These are phyloP conservation scores for Asparagopsis taxiformis DNA, from an alignment of 31 red algal species.

Conservation along the genomic window DNA sequence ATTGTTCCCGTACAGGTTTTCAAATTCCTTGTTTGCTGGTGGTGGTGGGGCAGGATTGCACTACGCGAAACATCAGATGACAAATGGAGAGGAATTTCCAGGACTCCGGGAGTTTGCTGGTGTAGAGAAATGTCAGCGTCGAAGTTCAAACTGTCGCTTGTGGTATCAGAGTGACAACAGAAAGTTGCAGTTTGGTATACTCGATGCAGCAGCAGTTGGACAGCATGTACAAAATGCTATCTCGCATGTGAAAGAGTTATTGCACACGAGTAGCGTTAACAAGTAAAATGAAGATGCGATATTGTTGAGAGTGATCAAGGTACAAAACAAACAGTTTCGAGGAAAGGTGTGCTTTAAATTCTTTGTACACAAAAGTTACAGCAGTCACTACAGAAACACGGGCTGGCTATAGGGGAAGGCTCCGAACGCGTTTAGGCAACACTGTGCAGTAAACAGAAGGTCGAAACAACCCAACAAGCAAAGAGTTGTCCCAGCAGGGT, in stretches of 20 bases:
- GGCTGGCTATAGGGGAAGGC: too few relatives aligned
- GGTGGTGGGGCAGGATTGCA: slow-evolving; percentile 47
- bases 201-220: slow-evolving; percentile 16
- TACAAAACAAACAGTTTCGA: too few relatives aligned
- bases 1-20: slow-evolving; percentile 58
- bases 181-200: slow-evolving; percentile 6
- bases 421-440: too few relatives aligned
- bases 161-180: slow-evolving; percentile 35
- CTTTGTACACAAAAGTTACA: too few relatives aligned
- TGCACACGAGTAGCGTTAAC: too few relatives aligned
- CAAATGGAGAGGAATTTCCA: slow-evolving; percentile 16
- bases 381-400: too few relatives aligned
- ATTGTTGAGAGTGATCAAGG: too few relatives aligned
- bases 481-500: too few relatives aligned
- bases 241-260: background rate
- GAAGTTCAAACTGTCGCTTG: slow-evolving; percentile 17
- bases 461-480: too few relatives aligned
- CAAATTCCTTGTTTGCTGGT: slow-evolving; percentile 45
- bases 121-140: background rate
- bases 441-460: too few relatives aligned
- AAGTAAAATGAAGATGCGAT: too few relatives aligned
- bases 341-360: too few relatives aligned
- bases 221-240: slow-evolving; percentile 7
- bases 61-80: slow-evolving; percentile 28
- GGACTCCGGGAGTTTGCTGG: slow-evolving; percentile 7